phyloP scores from a whole-genome alignment of 805 yeast species.

The Candida arabinofermentans region DNA sequence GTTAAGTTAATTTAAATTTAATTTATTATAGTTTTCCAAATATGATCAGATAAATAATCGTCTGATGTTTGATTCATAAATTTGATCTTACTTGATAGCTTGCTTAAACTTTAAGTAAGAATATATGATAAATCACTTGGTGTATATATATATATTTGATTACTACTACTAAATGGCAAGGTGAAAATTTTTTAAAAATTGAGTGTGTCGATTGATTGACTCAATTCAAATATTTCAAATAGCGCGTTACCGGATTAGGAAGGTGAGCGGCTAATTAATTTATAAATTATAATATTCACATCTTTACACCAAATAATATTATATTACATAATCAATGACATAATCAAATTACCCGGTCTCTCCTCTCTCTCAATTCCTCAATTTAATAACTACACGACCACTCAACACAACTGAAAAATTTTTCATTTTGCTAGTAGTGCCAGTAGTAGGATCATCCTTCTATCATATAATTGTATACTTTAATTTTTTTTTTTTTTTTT shows the following conservation, averaged over 20 bases:
- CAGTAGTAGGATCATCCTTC: not conserved
- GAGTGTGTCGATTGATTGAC: not conserved
- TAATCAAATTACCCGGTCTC: too few relatives aligned
- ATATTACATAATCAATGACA: too few relatives aligned
- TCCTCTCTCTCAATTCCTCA: too few relatives aligned
- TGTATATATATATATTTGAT: too few relatives aligned
- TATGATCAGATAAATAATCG: slow-evolving; percentile 48
- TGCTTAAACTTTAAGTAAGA: too few relatives aligned
- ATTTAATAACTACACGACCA: too few relatives aligned
- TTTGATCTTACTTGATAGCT: too few relatives aligned
- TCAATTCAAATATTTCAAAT: slow-evolving; percentile 6
- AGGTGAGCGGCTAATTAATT: slow-evolving; percentile 1
- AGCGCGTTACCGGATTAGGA: slow-evolving; percentile 23
- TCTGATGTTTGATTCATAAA: slow-evolving; percentile 34
- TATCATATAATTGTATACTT: not conserved
- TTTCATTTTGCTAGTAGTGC: not conserved
- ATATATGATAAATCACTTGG: too few relatives aligned
- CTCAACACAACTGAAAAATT: not conserved
- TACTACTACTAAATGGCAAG: too few relatives aligned
- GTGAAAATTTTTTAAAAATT: slow-evolving; percentile 17
- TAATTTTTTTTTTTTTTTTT: not conserved
- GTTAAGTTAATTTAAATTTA: not conserved
- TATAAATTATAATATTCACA: not conserved
- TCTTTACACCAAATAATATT: not conserved
- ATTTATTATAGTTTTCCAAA: slow-evolving; percentile 40